A percentile compares a stretch with the other conserved stretches of the same genome.
Conservation (phyloP, 805 yeast species). For the Candida succiphila region DNA sequence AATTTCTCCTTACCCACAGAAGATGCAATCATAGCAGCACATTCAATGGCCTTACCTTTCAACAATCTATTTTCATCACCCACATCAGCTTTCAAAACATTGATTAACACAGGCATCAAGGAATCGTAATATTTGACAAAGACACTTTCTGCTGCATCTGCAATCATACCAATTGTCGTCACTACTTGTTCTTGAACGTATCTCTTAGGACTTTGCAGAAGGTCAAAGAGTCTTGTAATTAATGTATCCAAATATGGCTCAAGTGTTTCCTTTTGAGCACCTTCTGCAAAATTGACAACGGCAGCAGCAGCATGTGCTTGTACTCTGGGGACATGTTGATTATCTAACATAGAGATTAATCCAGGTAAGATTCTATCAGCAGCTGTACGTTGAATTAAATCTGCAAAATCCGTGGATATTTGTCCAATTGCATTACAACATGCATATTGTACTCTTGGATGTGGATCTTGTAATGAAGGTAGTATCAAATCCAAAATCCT, state of each 20-base stretch:
- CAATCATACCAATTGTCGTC: conserved; percentile 93
- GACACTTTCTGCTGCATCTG: conserved; percentile 87
- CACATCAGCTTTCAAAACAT: conserved; percentile 69
- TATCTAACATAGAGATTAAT: conserved; percentile 68
- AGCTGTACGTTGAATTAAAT: conserved; percentile 70
- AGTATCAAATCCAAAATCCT: conserved; percentile 74
- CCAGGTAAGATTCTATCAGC: conserved; percentile 81
- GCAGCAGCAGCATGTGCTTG: conserved; percentile 99
- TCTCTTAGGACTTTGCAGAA: conserved; percentile 71
- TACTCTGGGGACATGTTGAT: conserved; percentile 75
- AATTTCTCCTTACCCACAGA: conserved; percentile 95
- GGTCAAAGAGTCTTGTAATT: conserved; percentile 59
- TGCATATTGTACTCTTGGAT: conserved; percentile 94
- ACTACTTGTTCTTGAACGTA: conserved; percentile 96
- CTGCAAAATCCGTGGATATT: conserved; percentile 94
- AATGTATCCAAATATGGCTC: conserved; percentile 90
- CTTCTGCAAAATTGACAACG: conserved; percentile 88
- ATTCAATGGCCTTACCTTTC: conserved; percentile 91
- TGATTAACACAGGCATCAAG: conserved; percentile 78
- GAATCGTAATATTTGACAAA: conserved; percentile 91
- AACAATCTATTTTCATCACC: conserved; percentile 70
- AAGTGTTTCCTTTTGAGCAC: conserved; percentile 74
- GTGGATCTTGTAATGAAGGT: conserved; percentile 78
- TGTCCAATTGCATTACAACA: conserved; percentile 97
- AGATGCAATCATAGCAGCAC: conserved; percentile 85